Evolutionary conservation across 2,329 filamentous ascomycete genomes (phyloP), one percentile per base, ranked within the genome.

Genomic region (Teratosphaeria gauchensis): DNA sequence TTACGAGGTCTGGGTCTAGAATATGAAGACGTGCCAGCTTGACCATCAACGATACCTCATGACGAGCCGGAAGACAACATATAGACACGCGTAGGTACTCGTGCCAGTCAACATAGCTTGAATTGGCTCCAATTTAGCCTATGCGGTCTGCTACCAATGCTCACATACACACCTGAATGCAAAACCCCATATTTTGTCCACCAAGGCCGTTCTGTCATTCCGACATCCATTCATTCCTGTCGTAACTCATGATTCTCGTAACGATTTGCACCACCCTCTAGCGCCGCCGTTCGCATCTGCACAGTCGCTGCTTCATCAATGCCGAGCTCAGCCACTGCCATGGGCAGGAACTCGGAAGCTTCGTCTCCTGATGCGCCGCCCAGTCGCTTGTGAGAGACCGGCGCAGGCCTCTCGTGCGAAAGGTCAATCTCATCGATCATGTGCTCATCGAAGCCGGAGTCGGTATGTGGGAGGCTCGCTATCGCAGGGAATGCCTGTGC

Each of bases 391-490:
- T 53, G 12, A 9, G 52, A 53, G 14, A 4, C 21, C 24, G 24
- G 0, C 5, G n/a, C 11, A 5, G 19, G 9, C 8, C n/a, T 14
- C 6, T 21, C 7, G 12, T 14, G 12, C 8, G 24, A 6, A 53
- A 28, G 24, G 12, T 35, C 32, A 9, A 31, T 19, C 24, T 63
- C 64, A 3, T 63, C 53, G 12, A 64, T 42, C 64, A 66, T 65
- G 21, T 59, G 42, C 54, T 74, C 72, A 53, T 72, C 72, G 56
- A 74, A 74, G 11, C 72, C 72, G 5, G 72, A 74, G 55, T 74
- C 72, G 32, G 69, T 69, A 57, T 74, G 72, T 19, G 65, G 19
- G n/a, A 66, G 59, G 5, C 42, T 48, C 16, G 42, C 5, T 5
- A 48, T 54, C 16, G n/a, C 32, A 12, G 33, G 32, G 19, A 54